A percentile compares a stretch with the other conserved stretches of the same genome.
Evolutionary conservation across 164 flowering plant species (phyloP).

Genomic region (Stephania japonica): DNA sequence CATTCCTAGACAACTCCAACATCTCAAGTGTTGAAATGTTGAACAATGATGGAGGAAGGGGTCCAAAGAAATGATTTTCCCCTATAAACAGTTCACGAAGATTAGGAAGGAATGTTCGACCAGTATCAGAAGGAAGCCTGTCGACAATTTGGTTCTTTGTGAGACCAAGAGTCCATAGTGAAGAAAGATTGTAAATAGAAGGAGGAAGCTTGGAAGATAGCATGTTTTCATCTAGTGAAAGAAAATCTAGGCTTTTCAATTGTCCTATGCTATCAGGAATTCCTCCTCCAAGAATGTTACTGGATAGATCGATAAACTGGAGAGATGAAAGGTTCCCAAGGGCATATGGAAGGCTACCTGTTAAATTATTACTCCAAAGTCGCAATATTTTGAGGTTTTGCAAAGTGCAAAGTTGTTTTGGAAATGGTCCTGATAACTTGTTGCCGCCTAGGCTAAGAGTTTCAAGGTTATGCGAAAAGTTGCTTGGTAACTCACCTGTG

Average conservation of each 20-base stretch:
- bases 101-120: conserved; percentile 3
- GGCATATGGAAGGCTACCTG: not conserved
- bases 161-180: not conserved
- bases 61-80: not conserved
- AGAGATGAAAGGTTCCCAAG: conserved; percentile 8
- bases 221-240: not conserved
- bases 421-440: too few species aligned
- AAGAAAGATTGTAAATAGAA: conserved; percentile 1
- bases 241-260: not conserved
- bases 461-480: too few species aligned
- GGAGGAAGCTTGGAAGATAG: not conserved
- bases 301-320: not conserved
- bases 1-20: not conserved
- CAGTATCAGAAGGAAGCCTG: conserved; percentile 2
- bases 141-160: not conserved
- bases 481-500: not conserved
- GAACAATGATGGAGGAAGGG: conserved; percentile 1
- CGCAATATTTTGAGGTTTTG: too few species aligned
- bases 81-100: not conserved
- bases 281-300: not conserved
- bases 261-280: not conserved
- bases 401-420: too few species aligned
- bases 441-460: too few species aligned
- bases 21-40: not conserved
- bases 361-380: not conserved